A percentile compares a stretch with the other conserved stretches of the same genome.
phyloP scores from a whole-genome alignment of 768 basidiomycete genomes.

The Tubosaeta sp. region DNA sequence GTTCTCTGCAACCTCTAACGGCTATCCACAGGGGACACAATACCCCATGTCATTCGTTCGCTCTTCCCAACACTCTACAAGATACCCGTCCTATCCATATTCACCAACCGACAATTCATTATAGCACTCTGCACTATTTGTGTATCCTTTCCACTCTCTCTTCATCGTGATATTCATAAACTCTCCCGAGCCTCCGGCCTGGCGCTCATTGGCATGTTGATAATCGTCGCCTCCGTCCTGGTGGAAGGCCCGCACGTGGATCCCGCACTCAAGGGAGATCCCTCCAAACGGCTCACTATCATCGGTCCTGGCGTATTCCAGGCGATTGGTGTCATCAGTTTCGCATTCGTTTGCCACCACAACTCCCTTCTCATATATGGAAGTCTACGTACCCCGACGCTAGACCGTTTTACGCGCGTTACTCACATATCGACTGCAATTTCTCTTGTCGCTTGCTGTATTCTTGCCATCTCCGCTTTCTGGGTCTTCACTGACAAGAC shows the following conservation, averaged over 20 bases:
- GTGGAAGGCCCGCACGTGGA: constrained; percentile 77
- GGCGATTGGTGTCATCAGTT: constrained; percentile 96
- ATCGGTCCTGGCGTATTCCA: constrained; percentile 82
- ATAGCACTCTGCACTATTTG: constrained; percentile 82
- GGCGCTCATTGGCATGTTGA: constrained; percentile 88
- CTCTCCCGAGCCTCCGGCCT: constrained; percentile 89
- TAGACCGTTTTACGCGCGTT: constrained; percentile 89
- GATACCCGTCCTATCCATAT: constrained; percentile 69
- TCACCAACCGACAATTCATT: constrained; percentile 86
- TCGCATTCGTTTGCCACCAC: constrained; percentile 97
- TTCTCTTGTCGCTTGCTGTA: constrained; percentile 79
- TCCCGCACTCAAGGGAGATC: constrained; percentile 71
- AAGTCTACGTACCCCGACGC: constrained; percentile 84
- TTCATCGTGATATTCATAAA: constrained; percentile 98
- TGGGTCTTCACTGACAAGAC: constrained; percentile 88
- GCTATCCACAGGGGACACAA: constrained; percentile 70
- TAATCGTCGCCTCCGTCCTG: constrained; percentile 85
- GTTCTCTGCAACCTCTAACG: not conserved
- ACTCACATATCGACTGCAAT: constrained; percentile 88
- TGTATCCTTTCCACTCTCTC: constrained; percentile 91
- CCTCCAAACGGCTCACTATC: constrained; percentile 67
- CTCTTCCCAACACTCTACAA: constrained; percentile 67
- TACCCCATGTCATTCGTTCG: constrained; percentile 89
- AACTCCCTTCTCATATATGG: constrained; percentile 97
- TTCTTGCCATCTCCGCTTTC: constrained; percentile 83